Base-by-base conservation (phyloP, 495 filamentous ascomycete species). In the Cercophora newfieldiana region DNA sequence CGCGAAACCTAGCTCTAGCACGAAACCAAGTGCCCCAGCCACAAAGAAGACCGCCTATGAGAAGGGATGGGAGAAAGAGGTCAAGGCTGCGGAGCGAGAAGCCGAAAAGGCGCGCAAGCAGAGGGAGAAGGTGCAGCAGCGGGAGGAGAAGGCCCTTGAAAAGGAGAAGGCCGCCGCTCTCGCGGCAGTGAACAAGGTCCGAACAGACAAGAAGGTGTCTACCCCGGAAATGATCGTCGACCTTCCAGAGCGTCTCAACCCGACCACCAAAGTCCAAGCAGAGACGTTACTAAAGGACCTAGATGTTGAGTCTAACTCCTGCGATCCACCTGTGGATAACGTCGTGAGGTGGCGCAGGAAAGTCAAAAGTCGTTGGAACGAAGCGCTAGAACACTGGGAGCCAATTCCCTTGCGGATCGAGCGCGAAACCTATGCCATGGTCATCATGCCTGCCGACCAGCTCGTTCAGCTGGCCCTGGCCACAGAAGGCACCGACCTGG, bases 151-250 rank as follows among this genome's bases (percentile, higher is more conserved):
- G 69, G 85, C 82, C 1, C 79, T 77, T 51, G 86, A 91, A 70
- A 94, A 89, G 71, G 84, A 89, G 59, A 79, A 79, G 12, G 89
- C 86, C 16, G 85, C 86, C 14, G 91, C 93, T 48, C 78, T 94
- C 10, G 84, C 86, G 12, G 88, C 89, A 54, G 90, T 88, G 51
- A 95, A 96, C 76, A 92, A 88, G 71, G 78, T 89, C 3, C 89
- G 87, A 58, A 89, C 86, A 0, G 87, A 91, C 75, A 93, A 90
- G 77, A 95, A 92, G 69, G 82, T 88, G 18, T 89, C 91, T 0
- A 85, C 85, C 0, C 85, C 83, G 1, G 92, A 96, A 76, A 95
- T 96, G 91, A 90, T 96, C n/a, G 81, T 92, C 4, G 89, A 93
- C 74, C 78, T 96, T 22, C 84, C 91, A 1, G 76, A 71, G 7